Conservation (phyloP, 2,329 filamentous ascomycete genomes). For the Beauveria caledonica region DNA sequence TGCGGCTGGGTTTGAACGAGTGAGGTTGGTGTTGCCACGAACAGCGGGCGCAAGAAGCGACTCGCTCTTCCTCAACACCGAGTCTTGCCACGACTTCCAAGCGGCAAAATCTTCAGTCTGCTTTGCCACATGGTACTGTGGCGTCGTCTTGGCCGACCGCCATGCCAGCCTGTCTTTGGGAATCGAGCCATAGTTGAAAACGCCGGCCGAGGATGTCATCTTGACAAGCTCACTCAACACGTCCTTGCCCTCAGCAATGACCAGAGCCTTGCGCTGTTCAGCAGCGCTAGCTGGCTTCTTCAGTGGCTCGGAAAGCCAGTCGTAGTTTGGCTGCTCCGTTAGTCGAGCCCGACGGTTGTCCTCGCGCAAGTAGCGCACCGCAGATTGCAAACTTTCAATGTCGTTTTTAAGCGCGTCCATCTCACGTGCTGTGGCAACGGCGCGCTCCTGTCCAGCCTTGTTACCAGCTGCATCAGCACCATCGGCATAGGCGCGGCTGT, state of each 20-base stretch:
- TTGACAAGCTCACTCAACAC: slow-evolving; percentile 57
- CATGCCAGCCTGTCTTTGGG: slow-evolving; percentile 56
- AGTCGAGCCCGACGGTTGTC: slow-evolving; percentile 57
- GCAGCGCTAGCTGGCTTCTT: slow-evolving; percentile 34
- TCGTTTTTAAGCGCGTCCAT: slow-evolving; percentile 65
- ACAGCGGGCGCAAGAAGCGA: slow-evolving; percentile 18
- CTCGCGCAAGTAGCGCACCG: slow-evolving; percentile 59
- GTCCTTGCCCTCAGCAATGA: slow-evolving; percentile 55
- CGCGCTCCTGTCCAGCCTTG: slow-evolving; percentile 55
- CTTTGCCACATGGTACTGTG: slow-evolving; percentile 57
- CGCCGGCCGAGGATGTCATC: slow-evolving; percentile 45
- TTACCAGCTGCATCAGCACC: slow-evolving; percentile 41
- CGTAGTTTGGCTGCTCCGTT: slow-evolving; percentile 45
- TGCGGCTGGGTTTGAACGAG: slow-evolving; percentile 29
- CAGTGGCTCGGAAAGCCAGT: slow-evolving; percentile 57
- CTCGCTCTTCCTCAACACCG: slow-evolving; percentile 45
- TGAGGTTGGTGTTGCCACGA: slow-evolving; percentile 11
- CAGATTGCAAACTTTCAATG: slow-evolving; percentile 54
- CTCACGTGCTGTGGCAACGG: slow-evolving; percentile 62
- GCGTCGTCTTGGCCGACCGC: slow-evolving; percentile 55
- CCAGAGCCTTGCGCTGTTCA: slow-evolving; percentile 41
- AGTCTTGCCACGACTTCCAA: slow-evolving; percentile 51
- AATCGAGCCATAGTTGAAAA: slow-evolving; percentile 52
- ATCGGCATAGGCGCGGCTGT: slow-evolving; percentile 48
- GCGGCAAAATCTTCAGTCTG: slow-evolving; percentile 57